phyloP scores from a whole-genome alignment of 2,329 filamentous ascomycete genomes.

The Aspergillus tanneri region DNA sequence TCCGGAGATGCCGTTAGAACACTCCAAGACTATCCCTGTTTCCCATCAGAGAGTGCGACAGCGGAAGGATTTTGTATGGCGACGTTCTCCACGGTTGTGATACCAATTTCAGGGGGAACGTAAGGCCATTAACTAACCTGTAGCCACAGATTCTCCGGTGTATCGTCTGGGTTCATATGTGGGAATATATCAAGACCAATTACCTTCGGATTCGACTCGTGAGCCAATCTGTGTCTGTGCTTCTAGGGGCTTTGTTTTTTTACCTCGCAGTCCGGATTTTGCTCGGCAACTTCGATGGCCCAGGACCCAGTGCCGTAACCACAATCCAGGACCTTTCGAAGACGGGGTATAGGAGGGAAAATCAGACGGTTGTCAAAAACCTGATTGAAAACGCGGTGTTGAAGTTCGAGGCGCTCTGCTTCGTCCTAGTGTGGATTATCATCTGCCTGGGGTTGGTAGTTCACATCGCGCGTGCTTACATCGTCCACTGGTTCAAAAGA shows the following conservation, averaged over 20 bases:
- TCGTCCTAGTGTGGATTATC: constrained; percentile 57
- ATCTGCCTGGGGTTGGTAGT: constrained; percentile 15
- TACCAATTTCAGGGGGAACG: not conserved
- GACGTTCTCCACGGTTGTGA: too few species aligned
- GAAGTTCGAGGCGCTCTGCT: constrained; percentile 61
- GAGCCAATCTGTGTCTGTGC: constrained; percentile 16
- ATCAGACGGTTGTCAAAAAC: constrained; percentile 67
- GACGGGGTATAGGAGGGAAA: constrained; percentile 64
- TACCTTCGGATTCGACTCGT: constrained; percentile 52
- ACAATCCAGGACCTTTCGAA: constrained; percentile 66
- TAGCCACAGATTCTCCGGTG: constrained; percentile 66
- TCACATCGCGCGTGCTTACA: constrained; percentile 45
- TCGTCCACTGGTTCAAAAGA: constrained; percentile 72
- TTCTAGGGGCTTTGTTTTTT: constrained; percentile 16
- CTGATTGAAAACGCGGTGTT: constrained; percentile 62
- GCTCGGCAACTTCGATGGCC: constrained; percentile 66
- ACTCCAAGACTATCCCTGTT: not conserved
- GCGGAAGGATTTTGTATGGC: too few species aligned
- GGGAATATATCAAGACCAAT: constrained; percentile 71
- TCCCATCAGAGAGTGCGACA: not conserved
- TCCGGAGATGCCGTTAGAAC: not conserved
- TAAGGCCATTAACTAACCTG: constrained; percentile 47
- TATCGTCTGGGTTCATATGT: constrained; percentile 64
- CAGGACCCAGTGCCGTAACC: constrained; percentile 70
- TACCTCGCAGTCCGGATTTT: constrained; percentile 65